These are phyloP conservation scores for Teunomyces lycoperdinae DNA, from an alignment of 805 yeast genomes.

Conservation along the genomic window DNA sequence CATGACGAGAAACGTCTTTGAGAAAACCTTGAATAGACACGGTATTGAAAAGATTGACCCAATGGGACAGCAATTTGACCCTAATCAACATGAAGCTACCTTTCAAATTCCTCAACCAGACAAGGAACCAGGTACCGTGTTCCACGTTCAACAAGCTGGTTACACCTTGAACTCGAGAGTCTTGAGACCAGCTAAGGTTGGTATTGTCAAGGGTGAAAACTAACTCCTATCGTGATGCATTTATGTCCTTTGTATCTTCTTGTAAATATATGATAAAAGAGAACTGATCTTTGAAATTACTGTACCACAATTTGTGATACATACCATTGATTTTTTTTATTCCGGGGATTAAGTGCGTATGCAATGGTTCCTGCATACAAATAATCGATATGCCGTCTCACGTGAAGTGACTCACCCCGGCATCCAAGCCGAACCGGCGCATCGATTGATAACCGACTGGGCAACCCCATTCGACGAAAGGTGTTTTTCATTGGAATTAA, in stretches of 20 bases:
- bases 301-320: not conserved
- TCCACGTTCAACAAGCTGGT: constrained; percentile 90
- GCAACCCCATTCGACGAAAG: constrained; percentile 3
- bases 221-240: constrained; percentile 1
- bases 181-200: constrained; percentile 93
- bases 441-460: constrained; percentile 2
- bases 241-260: constrained; percentile 3
- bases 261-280: not conserved
- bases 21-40: constrained; percentile 75
- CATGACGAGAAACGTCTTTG: constrained; percentile 85
- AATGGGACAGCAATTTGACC: constrained; percentile 80
- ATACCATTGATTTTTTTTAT: no score
- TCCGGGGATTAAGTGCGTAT: no score
- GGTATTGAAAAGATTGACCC: constrained; percentile 84
- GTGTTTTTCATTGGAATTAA: not conserved
- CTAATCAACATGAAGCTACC: constrained; percentile 89
- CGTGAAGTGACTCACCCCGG: constrained; percentile 9
- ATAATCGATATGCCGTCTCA: not conserved
- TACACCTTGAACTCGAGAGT: constrained; percentile 84
- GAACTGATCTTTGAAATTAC: not conserved
- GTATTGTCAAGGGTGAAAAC: constrained; percentile 64
- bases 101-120: constrained; percentile 84
- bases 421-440: constrained; percentile 4
- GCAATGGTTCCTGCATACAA: not conserved
- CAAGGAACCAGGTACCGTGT: constrained; percentile 88